Conservation (phyloP, 805 yeast species). For the Wickerhamomyces pijperi region DNA sequence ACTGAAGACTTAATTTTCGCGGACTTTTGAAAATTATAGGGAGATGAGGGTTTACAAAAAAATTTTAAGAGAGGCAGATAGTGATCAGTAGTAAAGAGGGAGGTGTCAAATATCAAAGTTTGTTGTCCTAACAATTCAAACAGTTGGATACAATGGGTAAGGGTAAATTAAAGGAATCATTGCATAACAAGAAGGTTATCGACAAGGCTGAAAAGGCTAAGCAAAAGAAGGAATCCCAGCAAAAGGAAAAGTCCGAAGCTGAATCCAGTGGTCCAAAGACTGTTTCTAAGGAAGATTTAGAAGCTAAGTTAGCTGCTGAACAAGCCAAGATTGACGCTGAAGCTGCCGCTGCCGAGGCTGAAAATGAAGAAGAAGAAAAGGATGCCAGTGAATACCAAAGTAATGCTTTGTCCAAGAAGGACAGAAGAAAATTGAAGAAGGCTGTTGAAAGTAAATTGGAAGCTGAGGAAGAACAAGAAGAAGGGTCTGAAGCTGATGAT, state of each 20-base stretch:
- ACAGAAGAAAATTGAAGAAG: conserved; percentile 48
- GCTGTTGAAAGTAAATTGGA: conserved; percentile 16
- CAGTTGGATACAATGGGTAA: conserved; percentile 13
- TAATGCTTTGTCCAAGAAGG: conserved; percentile 48
- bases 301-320: conserved; percentile 4
- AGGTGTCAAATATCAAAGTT: not conserved
- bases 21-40: no score
- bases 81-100: not conserved
- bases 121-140: not conserved
- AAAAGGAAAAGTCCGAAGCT: conserved; percentile 10
- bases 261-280: conserved; percentile 17
- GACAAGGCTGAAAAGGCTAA: conserved; percentile 13
- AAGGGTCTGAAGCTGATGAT: conserved; percentile 18
- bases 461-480: conserved; percentile 16
- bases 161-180: conserved; percentile 17
- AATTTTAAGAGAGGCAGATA: not conserved
- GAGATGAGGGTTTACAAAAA: conserved; percentile 1
- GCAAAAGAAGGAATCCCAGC: conserved; percentile 10
- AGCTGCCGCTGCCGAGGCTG: conserved; percentile 4
- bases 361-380: conserved; percentile 11
- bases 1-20: no score
- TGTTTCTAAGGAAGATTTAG: conserved; percentile 22
- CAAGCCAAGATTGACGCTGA: not conserved
- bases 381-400: conserved; percentile 32
- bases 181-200: conserved; percentile 9